phyloP scores from a whole-genome alignment of 345 rosid species.

The Clarkia xantiana region DNA sequence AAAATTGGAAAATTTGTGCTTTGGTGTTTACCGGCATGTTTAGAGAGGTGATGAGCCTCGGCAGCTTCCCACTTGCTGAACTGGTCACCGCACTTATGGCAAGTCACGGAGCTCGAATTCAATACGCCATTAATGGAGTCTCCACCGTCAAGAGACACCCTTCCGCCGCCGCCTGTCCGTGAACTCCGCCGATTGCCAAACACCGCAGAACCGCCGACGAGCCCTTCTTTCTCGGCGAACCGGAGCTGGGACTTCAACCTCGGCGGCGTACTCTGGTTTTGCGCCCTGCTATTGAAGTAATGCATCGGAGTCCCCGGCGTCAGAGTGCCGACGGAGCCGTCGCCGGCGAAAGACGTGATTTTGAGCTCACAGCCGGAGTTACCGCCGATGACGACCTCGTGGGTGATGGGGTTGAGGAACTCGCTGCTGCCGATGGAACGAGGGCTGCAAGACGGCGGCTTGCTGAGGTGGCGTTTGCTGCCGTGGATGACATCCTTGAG shows the following conservation, averaged over 20 bases:
- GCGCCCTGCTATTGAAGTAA: conserved; percentile 30
- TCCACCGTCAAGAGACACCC: conserved; percentile 51
- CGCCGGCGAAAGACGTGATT: conserved; percentile 69
- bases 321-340: conserved; percentile 61
- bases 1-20: neutral
- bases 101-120: conserved; percentile 48
- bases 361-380: conserved; percentile 92
- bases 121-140: conserved; percentile 3
- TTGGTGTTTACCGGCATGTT: conserved; percentile 67
- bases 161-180: conserved; percentile 17
- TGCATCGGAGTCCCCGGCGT: conserved; percentile 96
- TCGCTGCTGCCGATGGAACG: conserved; percentile 98
- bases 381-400: conserved; percentile 80
- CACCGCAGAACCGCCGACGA: conserved; percentile 13
- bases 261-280: conserved; percentile 14
- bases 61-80: conserved; percentile 89
- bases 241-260: conserved; percentile 40
- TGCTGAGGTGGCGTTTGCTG: conserved; percentile 83
- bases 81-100: conserved; percentile 96
- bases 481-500: conserved; percentile 97
- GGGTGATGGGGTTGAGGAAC: conserved; percentile 92
- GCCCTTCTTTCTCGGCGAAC: conserved; percentile 37
- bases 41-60: conserved; percentile 92
- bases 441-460: conserved; percentile 90
- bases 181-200: conserved; percentile 13